Evolutionary conservation across 179 eudicot genomes (phyloP), one percentile per base, ranked within the genome.

Genomic region (Sideroxylon spinosum): DNA sequence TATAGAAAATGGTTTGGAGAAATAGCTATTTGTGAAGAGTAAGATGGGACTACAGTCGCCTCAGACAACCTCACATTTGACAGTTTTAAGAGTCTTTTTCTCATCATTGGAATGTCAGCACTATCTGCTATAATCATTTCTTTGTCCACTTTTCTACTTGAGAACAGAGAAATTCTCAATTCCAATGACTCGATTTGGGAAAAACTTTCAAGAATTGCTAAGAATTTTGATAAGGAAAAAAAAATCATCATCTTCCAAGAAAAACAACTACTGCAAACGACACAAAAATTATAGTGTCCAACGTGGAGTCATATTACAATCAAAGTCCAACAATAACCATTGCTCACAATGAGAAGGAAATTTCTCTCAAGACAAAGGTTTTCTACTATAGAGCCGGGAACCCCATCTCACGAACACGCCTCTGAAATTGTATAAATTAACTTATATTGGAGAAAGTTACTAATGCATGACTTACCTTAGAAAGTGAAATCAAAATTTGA

Each of bases 41-140:
- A 78, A 60, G 70, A 56, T 2, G 71, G 80, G 9, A 12, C 78
- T 28, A 37, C 48, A 7, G 26, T 85, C 16, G 50, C 62, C 29
- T 80, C 89, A 0, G 74, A 28, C n/a, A 80, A 84, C 69, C 87
- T 88, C 20, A 82, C 79, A 11, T 75, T 82, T 2, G 83, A 86
- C 19, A 87, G 88, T 68, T 88, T 88, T 52, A 81, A 73, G 88
- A 90, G 85, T 8, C 73, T 88, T 69, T 86, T 86, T 74, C 78
- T 77, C 63, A 80, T 86, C 6, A 83, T 85, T 6, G 85, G 78
- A 6, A 44, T 76, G 20, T 78, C 77, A 56, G 78, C 82, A 2
- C 0, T 76, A 0, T 65, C 28, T 22, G 85, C 89, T 37, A 74
- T 86, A 50, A 50, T 80, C 68, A 17, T 76, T 44, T 78, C 59